Conservation (phyloP, 257 asterid genomes). For the Solanum acaule region DNA sequence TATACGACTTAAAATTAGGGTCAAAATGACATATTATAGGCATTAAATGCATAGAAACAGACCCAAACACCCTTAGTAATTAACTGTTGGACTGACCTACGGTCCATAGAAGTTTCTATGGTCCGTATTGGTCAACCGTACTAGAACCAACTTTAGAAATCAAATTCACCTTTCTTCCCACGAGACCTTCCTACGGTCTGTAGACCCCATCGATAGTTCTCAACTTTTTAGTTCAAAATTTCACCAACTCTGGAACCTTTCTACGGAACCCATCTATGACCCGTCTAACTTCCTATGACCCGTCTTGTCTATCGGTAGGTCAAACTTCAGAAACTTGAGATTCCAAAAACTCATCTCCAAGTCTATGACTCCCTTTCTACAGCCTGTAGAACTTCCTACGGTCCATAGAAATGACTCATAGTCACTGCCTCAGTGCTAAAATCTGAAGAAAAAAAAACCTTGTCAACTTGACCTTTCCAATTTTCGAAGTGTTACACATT, state of each 20-base stretch:
- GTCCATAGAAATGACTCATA: background rate
- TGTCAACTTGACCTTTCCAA: no score
- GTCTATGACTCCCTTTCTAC: background rate
- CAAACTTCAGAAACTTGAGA: background rate
- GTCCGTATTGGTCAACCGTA: background rate
- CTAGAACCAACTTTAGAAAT: background rate
- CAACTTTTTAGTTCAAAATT: background rate
- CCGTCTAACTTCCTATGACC: background rate
- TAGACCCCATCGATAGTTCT: background rate
- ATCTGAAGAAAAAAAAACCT: no score
- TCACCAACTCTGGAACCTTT: background rate
- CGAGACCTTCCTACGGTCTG: background rate
- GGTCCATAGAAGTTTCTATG: background rate
- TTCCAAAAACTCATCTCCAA: background rate
- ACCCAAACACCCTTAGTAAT: background rate
- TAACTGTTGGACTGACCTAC: background rate
- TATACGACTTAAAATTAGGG: background rate
- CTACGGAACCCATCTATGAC: background rate
- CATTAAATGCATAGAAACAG: background rate
- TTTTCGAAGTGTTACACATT: no score
- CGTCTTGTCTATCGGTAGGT: background rate
- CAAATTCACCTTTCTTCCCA: background rate
- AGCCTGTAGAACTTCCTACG: background rate
- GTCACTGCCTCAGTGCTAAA: no score
- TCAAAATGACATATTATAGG: background rate